A percentile compares a stretch with the other conserved stretches of the same genome.
Evolutionary conservation across 345 rosid species (phyloP).

Genomic region (Pugionium cornutum): DNA sequence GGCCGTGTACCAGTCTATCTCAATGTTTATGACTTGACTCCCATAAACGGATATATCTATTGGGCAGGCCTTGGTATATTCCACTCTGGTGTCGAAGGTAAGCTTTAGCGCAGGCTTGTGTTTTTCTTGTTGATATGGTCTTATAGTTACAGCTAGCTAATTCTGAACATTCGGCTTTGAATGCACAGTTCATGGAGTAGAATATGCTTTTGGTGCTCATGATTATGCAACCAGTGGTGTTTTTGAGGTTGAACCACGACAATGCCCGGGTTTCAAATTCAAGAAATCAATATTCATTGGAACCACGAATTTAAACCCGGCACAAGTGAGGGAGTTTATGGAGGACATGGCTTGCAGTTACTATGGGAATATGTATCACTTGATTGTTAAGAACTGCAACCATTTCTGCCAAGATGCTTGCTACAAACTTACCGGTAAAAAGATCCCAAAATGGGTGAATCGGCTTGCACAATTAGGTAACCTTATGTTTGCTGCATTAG

Average conservation of each 20-base stretch:
- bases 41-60: slow-evolving; percentile 80
- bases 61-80: slow-evolving; percentile 98
- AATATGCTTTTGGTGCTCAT: slow-evolving; percentile 98
- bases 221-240: slow-evolving; percentile 85
- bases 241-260: slow-evolving; percentile 90
- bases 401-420: slow-evolving; percentile 85
- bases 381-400: slow-evolving; percentile 92
- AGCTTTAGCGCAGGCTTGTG: slow-evolving; percentile 16
- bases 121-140: slow-evolving; percentile 16
- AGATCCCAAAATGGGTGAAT: slow-evolving; percentile 90
- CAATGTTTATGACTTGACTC: slow-evolving; percentile 92
- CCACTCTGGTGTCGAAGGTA: slow-evolving; percentile 99
- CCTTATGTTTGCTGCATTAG: neutral
- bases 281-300: slow-evolving; percentile 88
- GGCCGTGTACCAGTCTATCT: slow-evolving; percentile 79
- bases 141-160: slow-evolving; percentile 21
- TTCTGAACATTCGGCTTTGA: neutral
- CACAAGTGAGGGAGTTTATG: slow-evolving; percentile 87
- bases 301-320: slow-evolving; percentile 77
- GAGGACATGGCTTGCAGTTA: slow-evolving; percentile 70
- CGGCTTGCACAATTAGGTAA: slow-evolving; percentile 89
- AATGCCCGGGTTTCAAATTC: slow-evolving; percentile 94
- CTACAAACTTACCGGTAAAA: slow-evolving; percentile 69
- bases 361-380: slow-evolving; percentile 84
- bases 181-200: slow-evolving; percentile 82